Evolutionary conservation across 2,329 filamentous ascomycete species (phyloP).

Genomic region (Lecanicillium sp.): DNA sequence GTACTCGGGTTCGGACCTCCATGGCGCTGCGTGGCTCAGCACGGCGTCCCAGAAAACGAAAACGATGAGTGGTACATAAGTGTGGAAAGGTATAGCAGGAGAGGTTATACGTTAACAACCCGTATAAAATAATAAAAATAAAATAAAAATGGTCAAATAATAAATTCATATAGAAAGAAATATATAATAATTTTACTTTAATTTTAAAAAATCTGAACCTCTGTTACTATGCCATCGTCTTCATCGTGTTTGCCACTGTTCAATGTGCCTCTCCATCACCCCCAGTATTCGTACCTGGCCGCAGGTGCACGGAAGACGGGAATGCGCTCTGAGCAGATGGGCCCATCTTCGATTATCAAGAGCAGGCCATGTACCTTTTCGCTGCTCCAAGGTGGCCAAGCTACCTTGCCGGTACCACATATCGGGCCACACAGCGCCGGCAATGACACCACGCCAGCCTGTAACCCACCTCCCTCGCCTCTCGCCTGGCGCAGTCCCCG

Average conservation of each 20-base stretch:
- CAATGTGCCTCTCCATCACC: not conserved
- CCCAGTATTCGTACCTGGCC: slow-evolving; percentile 3
- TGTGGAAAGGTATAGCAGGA: too few relatives aligned
- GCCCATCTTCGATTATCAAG: not conserved
- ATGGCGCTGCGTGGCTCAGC: too few relatives aligned
- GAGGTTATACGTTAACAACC: not conserved
- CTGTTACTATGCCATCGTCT: too few relatives aligned
- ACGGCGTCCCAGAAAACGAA: not conserved
- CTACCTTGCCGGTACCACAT: slow-evolving; percentile 1
- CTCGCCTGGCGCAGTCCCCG: not conserved
- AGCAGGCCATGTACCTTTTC: not conserved
- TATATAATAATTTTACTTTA: too few relatives aligned
- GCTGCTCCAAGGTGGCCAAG: not conserved
- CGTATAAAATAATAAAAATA: not conserved
- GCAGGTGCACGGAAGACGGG: slow-evolving; percentile 2
- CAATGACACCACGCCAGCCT: not conserved
- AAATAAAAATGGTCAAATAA: too few relatives aligned
- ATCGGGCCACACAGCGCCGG: slow-evolving; percentile 1
- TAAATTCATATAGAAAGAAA: too few relatives aligned
- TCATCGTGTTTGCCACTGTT: too few relatives aligned
- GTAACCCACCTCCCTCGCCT: not conserved
- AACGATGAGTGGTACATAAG: slow-evolving; percentile 1
- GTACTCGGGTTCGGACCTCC: slow-evolving; percentile 3
- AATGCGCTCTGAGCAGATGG: slow-evolving; percentile 1
- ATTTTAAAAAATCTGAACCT: too few relatives aligned